Conservation (phyloP, 2,329 filamentous ascomycete genomes). For the Fusarium sp. region DNA sequence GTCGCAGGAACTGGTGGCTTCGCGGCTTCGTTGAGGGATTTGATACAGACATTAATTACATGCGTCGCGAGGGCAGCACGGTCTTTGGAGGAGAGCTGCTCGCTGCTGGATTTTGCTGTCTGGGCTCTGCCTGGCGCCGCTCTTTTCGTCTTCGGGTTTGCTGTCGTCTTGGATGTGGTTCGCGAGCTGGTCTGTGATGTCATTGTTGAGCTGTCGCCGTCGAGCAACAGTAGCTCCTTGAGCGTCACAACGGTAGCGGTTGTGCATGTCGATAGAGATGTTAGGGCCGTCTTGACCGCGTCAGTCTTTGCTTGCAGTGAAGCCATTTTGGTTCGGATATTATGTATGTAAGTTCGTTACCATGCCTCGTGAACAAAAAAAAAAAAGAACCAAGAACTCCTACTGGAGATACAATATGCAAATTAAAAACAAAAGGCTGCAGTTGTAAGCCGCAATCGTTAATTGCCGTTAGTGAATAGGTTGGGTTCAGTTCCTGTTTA, state of each 20-base stretch:
- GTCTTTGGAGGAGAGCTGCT: slow-evolving; percentile 59
- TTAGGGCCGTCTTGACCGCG: slow-evolving; percentile 66
- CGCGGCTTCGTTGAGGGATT: slow-evolving; percentile 74
- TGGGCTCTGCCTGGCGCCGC: slow-evolving; percentile 16
- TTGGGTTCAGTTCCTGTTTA: slow-evolving; percentile 8
- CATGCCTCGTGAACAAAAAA: slow-evolving; percentile 49
- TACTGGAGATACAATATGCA: slow-evolving; percentile 44
- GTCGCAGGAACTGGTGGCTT: slow-evolving; percentile 59
- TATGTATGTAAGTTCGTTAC: slow-evolving; percentile 46
- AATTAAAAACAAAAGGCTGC: slow-evolving; percentile 40
- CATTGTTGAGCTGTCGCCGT: slow-evolving; percentile 46
- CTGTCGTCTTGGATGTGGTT: slow-evolving; percentile 45
- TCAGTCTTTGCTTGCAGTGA: slow-evolving; percentile 59
- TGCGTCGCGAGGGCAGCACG: slow-evolving; percentile 77
- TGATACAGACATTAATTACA: slow-evolving; percentile 77
- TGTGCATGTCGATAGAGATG: slow-evolving; percentile 66
- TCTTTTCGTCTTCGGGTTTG: slow-evolving; percentile 44
- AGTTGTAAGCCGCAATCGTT: slow-evolving; percentile 32
- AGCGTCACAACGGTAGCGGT: slow-evolving; percentile 60
- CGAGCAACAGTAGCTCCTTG: slow-evolving; percentile 59
- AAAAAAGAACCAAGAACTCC: slow-evolving; percentile 23
- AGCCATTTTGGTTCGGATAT: slow-evolving; percentile 53
- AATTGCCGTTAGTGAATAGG: not conserved
- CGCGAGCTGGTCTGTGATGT: slow-evolving; percentile 46
- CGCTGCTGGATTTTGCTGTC: slow-evolving; percentile 36